Percentiles rank a stretch among this genome's conserved stretches.
phyloP scores from a whole-genome alignment of 768 basidiomycete species.

The Suillus subaureus region DNA sequence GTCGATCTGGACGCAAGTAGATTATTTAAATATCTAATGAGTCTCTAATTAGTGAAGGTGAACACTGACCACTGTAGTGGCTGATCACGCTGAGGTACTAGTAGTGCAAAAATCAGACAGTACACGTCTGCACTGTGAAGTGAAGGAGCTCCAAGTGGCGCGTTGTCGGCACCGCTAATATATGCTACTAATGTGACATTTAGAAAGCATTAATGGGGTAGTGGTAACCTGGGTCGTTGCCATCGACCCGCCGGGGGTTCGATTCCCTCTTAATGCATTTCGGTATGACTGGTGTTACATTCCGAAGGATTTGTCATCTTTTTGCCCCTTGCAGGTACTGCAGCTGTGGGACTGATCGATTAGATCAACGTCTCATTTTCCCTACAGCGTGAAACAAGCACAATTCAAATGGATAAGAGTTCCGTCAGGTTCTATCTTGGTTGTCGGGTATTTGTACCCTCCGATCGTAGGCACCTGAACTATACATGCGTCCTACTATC shows the following conservation, averaged over 20 bases:
- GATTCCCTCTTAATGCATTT: constrained; percentile 74
- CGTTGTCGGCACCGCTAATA: no score
- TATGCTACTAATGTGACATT: not conserved
- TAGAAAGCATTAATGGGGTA: constrained; percentile 32
- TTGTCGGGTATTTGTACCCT: not conserved
- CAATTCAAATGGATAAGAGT: not conserved
- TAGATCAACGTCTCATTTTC: no score
- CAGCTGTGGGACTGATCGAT: no score
- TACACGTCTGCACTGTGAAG: no score
- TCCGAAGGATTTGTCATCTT: no score
- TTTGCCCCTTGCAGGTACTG: no score
- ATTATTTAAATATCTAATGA: not conserved
- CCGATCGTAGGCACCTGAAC: not conserved
- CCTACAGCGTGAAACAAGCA: not conserved
- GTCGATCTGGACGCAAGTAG: constrained; percentile 74
- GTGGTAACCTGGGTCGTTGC: constrained; percentile 38
- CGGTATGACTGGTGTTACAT: no score
- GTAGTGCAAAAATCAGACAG: no score
- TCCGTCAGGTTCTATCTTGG: not conserved
- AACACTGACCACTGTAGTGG: not conserved
- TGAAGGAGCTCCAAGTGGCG: no score
- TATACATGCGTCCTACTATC: no score
- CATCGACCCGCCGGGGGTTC: constrained; percentile 75
- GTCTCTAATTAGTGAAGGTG: not conserved
- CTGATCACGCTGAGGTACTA: not conserved